Evolutionary conservation across 192 early-diverging fungal genomes (phyloP).

Genomic region (Podila verticillata): DNA sequence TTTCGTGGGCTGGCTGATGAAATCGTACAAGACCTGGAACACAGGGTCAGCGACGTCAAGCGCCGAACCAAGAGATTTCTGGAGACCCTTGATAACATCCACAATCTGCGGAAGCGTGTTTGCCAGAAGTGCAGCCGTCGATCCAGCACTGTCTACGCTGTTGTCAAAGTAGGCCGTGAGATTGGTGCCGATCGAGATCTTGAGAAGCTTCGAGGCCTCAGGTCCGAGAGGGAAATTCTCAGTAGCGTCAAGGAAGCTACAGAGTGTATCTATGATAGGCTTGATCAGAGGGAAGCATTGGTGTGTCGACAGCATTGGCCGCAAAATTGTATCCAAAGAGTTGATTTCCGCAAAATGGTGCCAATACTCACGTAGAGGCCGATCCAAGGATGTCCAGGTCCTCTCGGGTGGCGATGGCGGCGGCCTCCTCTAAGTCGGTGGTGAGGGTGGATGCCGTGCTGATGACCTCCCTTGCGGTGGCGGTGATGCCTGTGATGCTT

Average conservation of each 20-base stretch:
- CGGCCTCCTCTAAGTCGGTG: neutral
- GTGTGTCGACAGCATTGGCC: neutral
- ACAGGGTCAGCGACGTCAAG: neutral
- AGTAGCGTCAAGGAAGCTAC: neutral
- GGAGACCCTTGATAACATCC: slow-evolving; percentile 1
- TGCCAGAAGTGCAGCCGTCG: neutral
- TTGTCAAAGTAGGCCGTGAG: slow-evolving; percentile 12
- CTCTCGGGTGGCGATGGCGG: neutral
- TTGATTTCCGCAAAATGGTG: slow-evolving; percentile 5
- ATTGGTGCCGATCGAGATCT: neutral
- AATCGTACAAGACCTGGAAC: neutral
- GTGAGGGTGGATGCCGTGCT: neutral
- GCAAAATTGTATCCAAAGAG: slow-evolving; percentile 15
- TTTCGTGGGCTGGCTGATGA: neutral
- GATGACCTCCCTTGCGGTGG: neutral
- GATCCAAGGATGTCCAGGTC: neutral
- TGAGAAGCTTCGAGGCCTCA: slow-evolving; percentile 6
- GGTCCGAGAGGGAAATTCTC: slow-evolving; percentile 7
- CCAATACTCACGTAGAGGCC: slow-evolving; percentile 5
- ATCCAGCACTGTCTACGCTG: slow-evolving; percentile 9
- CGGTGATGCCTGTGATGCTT: neutral
- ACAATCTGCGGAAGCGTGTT: neutral
- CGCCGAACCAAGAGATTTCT: neutral
- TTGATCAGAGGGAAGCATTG: slow-evolving; percentile 2
- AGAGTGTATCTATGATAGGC: slow-evolving; percentile 9